Evolutionary conservation across 169 alveolate species (phyloP).

Genomic region (Hepatocystis sp.): DNA sequence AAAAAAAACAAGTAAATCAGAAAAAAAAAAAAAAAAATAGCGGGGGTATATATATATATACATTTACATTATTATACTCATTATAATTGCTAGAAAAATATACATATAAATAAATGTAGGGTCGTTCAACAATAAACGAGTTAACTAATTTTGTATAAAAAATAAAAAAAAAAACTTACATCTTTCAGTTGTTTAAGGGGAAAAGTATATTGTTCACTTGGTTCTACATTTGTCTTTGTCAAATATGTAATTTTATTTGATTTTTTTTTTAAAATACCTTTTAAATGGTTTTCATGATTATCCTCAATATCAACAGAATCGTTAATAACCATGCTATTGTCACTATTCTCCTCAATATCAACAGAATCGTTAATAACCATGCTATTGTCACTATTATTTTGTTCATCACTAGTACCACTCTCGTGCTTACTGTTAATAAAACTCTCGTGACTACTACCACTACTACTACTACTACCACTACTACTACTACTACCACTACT

Average conservation of each 20-base stretch:
- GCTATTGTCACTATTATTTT: too few species aligned
- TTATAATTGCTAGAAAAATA: background rate
- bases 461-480: too few species aligned
- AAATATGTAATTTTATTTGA: background rate
- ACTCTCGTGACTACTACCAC: too few species aligned
- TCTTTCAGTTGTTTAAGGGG: constrained; percentile 61
- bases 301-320: too few species aligned
- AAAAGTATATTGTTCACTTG: constrained; percentile 12
- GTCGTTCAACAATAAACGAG: background rate
- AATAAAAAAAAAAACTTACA: constrained; percentile 5
- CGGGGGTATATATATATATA: too few species aligned
- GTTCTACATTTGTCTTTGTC: background rate
- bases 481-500: too few species aligned
- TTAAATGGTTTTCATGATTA: constrained; percentile 1
- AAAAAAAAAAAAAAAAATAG: background rate
- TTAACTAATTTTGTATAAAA: background rate
- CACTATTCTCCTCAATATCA: too few species aligned
- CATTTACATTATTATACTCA: background rate
- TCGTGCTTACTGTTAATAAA: too few species aligned
- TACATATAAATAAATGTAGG: background rate
- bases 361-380: too few species aligned
- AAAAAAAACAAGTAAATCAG: background rate
- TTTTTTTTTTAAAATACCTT: background rate
- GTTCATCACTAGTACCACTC: too few species aligned
- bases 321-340: too few species aligned